Evolutionary conservation across 192 early-diverging fungal genomes (phyloP).

Genomic region (Rhizophagus clarus): DNA sequence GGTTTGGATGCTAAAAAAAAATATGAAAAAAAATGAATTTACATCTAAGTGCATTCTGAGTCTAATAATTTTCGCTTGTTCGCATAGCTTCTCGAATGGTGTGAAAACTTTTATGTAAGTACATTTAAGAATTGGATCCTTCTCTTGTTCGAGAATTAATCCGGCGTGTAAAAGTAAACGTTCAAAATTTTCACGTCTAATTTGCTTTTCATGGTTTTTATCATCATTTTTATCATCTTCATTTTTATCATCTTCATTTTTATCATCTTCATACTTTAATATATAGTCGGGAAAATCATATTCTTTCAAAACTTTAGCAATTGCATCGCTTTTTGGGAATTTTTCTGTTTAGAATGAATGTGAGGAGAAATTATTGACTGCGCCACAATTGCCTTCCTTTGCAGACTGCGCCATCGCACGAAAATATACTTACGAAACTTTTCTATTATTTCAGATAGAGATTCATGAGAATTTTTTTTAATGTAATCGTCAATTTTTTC

Average conservation of each 20-base stretch:
- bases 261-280: constrained; percentile 38
- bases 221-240: too few relatives aligned
- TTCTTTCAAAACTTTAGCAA: constrained; percentile 43
- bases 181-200: constrained; percentile 39
- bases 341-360: constrained; percentile 28
- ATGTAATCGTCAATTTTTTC: constrained; percentile 34
- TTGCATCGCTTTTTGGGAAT: constrained; percentile 39
- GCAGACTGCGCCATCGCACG: neutral
- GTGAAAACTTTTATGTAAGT: constrained; percentile 45
- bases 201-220: neutral
- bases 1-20: neutral
- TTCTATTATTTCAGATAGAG: constrained; percentile 38
- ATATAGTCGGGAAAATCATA: constrained; percentile 44
- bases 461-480: constrained; percentile 29
- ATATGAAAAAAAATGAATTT: constrained; percentile 12
- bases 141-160: constrained; percentile 44
- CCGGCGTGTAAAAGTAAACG: constrained; percentile 39
- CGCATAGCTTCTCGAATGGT: constrained; percentile 45
- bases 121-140: constrained; percentile 36
- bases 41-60: constrained; percentile 42
- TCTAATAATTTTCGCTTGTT: constrained; percentile 40
- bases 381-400: too few relatives aligned
- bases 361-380: too few relatives aligned
- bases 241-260: constrained; percentile 29
- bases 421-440: constrained; percentile 32